A percentile compares a stretch with the other conserved stretches of the same genome.
Evolutionary conservation across 2,329 filamentous ascomycete genomes (phyloP).

Genomic region (Dryadomyces quercus-mongolicae): DNA sequence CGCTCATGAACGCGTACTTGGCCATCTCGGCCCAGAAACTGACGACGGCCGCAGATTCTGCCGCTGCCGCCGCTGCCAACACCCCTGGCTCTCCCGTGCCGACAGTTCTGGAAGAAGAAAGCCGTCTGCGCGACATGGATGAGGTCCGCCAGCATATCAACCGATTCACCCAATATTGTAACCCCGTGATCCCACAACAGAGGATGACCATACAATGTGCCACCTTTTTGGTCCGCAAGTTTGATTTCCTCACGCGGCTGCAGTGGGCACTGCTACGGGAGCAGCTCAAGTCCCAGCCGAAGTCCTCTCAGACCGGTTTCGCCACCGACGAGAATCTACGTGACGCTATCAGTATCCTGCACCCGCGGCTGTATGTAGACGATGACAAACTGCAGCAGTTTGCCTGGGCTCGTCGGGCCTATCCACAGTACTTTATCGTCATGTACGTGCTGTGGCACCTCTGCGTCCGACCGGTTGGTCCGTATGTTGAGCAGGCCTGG

Average conservation of each 20-base stretch:
- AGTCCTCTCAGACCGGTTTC: neutral
- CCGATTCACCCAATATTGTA: neutral
- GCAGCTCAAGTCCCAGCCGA: neutral
- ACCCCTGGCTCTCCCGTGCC: neutral
- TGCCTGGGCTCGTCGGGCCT: neutral
- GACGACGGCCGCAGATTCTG: neutral
- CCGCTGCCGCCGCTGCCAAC: neutral
- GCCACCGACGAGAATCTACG: neutral
- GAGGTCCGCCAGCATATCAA: neutral
- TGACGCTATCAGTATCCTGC: neutral
- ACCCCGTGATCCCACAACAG: neutral
- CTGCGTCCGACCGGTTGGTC: neutral
- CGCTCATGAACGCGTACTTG: slow-evolving; percentile 22
- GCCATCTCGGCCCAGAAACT: neutral
- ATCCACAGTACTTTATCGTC: neutral
- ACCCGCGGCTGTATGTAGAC: neutral
- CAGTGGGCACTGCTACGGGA: neutral
- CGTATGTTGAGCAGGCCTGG: neutral
- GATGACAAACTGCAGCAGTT: neutral
- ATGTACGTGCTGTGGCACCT: neutral
- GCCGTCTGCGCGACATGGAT: neutral
- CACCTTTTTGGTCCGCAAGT: neutral
- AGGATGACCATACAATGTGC: neutral
- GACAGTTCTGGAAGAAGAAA: neutral
- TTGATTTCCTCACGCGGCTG: neutral